Conservation (phyloP, 2,329 filamentous ascomycete genomes). For the Arthrobotrys conoides region DNA sequence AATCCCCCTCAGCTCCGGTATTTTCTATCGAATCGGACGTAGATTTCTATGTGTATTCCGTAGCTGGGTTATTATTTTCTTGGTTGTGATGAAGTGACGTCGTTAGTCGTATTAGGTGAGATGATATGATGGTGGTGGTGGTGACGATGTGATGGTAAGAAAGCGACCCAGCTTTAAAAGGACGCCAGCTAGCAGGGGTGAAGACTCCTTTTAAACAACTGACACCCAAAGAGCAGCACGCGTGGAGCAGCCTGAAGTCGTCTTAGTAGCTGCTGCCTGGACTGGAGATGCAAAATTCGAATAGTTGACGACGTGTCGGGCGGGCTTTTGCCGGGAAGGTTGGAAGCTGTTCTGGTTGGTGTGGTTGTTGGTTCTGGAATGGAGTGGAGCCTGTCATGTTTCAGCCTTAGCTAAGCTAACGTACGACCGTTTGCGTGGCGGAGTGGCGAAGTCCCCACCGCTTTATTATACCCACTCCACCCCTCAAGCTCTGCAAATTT, state of each 20-base stretch:
- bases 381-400: background rate
- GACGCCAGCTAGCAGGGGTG: slow-evolving; percentile 6
- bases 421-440: slow-evolving; percentile 27
- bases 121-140: slow-evolving; percentile 10
- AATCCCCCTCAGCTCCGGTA: background rate
- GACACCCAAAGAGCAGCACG: slow-evolving; percentile 30
- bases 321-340: slow-evolving; percentile 23
- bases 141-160: slow-evolving; percentile 6
- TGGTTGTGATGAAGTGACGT: slow-evolving; percentile 31
- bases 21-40: background rate
- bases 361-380: background rate
- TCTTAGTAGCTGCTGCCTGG: background rate
- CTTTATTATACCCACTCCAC: too few species aligned
- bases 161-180: background rate
- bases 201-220: slow-evolving; percentile 22
- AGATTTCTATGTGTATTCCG: background rate
- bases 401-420: slow-evolving; percentile 1
- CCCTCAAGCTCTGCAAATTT: too few species aligned
- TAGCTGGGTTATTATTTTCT: background rate
- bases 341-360: slow-evolving; percentile 17
- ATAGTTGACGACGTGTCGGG: slow-evolving; percentile 51
- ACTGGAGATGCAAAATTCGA: slow-evolving; percentile 28
- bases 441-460: slow-evolving; percentile 8
- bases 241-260: slow-evolving; percentile 39
- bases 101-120: slow-evolving; percentile 1